Conservation (phyloP, 495 filamentous ascomycete genomes). For the Penicillium daleae region DNA sequence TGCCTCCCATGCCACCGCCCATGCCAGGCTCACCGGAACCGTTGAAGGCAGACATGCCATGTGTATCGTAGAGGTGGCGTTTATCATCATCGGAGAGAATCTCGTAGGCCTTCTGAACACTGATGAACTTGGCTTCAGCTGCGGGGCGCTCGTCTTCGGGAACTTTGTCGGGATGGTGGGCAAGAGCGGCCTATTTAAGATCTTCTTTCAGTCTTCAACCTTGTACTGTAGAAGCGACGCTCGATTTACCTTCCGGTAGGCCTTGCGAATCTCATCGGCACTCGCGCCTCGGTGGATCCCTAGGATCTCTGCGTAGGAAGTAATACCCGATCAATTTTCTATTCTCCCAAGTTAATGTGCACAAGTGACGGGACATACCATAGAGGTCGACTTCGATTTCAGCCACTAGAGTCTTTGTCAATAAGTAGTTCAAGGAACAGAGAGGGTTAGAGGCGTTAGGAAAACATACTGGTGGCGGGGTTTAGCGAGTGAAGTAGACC, state of each 20-base stretch:
- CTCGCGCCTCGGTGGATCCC: slow-evolving; percentile 68
- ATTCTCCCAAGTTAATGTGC: not conserved
- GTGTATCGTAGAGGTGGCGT: slow-evolving; percentile 84
- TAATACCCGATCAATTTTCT: slow-evolving; percentile 21
- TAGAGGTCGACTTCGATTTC: slow-evolving; percentile 49
- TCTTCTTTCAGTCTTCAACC: slow-evolving; percentile 17
- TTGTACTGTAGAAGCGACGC: not conserved
- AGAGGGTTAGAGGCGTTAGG: not conserved
- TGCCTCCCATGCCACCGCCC: slow-evolving; percentile 66
- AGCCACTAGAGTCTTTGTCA: slow-evolving; percentile 41
- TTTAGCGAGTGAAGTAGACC: not conserved
- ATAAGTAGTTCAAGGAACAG: slow-evolving; percentile 10
- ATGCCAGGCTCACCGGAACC: slow-evolving; percentile 65
- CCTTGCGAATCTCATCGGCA: slow-evolving; percentile 91
- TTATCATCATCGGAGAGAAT: slow-evolving; percentile 97
- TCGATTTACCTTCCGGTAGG: slow-evolving; percentile 83
- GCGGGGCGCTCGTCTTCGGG: slow-evolving; percentile 79
- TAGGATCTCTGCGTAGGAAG: slow-evolving; percentile 64
- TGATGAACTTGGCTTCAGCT: slow-evolving; percentile 89
- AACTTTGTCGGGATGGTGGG: slow-evolving; percentile 95
- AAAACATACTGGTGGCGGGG: slow-evolving; percentile 8
- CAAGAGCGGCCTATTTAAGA: slow-evolving; percentile 73
- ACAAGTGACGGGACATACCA: slow-evolving; percentile 34
- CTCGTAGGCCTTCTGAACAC: slow-evolving; percentile 91
- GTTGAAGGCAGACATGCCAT: slow-evolving; percentile 96